Evolutionary conservation across 2,329 filamentous ascomycete genomes (phyloP).

Genomic region (Aspergillus novofumigatus): DNA sequence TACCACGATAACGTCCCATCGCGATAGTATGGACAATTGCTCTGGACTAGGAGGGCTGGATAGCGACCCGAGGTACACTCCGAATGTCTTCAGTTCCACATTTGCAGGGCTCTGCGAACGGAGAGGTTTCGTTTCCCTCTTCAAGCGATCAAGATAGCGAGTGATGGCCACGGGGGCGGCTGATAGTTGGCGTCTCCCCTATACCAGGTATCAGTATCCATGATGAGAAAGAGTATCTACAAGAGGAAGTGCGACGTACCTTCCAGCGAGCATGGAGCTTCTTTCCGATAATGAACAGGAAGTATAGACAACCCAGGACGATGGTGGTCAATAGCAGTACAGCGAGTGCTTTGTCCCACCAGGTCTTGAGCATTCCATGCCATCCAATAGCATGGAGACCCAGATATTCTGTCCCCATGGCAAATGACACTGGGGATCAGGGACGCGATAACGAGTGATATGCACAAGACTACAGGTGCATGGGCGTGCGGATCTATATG

Average conservation of each 20-base stretch:
- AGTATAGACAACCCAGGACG: conserved; percentile 8
- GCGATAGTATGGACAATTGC: conserved; percentile 25
- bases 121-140: conserved; percentile 4
- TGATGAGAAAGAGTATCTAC: neutral
- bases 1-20: conserved; percentile 34
- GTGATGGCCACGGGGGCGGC: conserved; percentile 6
- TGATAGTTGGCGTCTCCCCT: conserved; percentile 12
- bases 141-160: conserved; percentile 10
- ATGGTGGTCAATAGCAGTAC: conserved; percentile 11
- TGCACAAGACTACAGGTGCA: neutral
- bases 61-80: conserved; percentile 33
- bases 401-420: conserved; percentile 14
- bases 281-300: conserved; percentile 9
- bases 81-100: conserved; percentile 22
- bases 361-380: conserved; percentile 14
- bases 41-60: conserved; percentile 22
- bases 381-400: conserved; percentile 16
- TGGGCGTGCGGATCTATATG: neutral
- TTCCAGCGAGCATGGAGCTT: conserved; percentile 7
- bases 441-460: neutral
- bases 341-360: conserved; percentile 14
- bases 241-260: conserved; percentile 1
- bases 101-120: neutral
- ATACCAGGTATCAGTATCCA: neutral
- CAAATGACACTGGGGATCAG: neutral